Percentiles rank a stretch among this genome's conserved stretches.
These are phyloP conservation scores for Fraxinus xanthoxyloides DNA, from an alignment of 305 asterid genomes.

Conservation along the genomic window DNA sequence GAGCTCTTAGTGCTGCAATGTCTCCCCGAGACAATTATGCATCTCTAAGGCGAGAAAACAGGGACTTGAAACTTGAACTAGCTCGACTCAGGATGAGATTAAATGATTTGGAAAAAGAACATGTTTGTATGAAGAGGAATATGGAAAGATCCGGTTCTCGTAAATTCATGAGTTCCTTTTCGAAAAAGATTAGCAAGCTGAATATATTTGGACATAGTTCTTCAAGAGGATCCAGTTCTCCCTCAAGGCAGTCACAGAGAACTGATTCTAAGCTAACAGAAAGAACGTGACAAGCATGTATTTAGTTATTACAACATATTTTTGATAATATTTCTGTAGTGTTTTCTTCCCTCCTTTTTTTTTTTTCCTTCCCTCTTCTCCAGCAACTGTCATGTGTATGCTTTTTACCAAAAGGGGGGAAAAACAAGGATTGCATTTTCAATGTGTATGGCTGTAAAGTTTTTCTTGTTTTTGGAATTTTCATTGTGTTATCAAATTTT, in stretches of 20 bases:
- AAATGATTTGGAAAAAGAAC: slow-evolving; percentile 86
- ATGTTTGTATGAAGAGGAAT: slow-evolving; percentile 73
- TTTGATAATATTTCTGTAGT: slow-evolving; percentile 5
- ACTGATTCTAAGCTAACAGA: slow-evolving; percentile 73
- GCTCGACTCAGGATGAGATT: slow-evolving; percentile 80
- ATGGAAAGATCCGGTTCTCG: slow-evolving; percentile 66
- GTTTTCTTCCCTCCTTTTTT: neutral
- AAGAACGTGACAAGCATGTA: slow-evolving; percentile 35
- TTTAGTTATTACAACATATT: slow-evolving; percentile 27
- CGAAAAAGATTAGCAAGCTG: slow-evolving; percentile 57
- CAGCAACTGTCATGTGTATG: slow-evolving; percentile 31
- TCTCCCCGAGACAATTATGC: slow-evolving; percentile 90
- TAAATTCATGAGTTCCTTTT: slow-evolving; percentile 55
- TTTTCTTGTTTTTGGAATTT: neutral
- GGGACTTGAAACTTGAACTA: slow-evolving; percentile 87
- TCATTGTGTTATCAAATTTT: neutral
- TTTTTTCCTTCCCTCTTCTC: neutral
- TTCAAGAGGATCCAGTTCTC: slow-evolving; percentile 60
- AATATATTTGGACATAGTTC: slow-evolving; percentile 61
- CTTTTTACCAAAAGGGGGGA: slow-evolving; percentile 23
- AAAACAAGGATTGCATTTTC: neutral
- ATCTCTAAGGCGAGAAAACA: slow-evolving; percentile 76
- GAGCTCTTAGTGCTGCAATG: slow-evolving; percentile 78
- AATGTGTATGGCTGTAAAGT: slow-evolving; percentile 1
- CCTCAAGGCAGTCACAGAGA: slow-evolving; percentile 67